phyloP scores from a whole-genome alignment of 441 rosid species.

The Manihot esculenta region DNA sequence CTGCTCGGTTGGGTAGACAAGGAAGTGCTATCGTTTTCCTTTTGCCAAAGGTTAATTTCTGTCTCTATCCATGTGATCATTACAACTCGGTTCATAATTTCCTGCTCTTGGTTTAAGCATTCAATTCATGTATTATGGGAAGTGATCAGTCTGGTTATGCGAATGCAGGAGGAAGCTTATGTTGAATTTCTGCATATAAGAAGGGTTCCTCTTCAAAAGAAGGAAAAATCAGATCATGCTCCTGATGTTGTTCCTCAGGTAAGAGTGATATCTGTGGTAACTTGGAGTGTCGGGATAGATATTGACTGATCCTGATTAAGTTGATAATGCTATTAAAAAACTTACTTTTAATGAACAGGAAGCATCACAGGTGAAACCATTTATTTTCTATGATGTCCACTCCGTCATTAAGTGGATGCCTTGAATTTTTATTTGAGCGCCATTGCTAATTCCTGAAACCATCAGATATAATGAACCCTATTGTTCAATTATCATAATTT shows the following conservation, averaged over 20 bases:
- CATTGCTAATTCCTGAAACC: background rate
- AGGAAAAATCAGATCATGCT: slow-evolving; percentile 46
- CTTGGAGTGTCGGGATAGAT: background rate
- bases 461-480: background rate
- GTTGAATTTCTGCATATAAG: slow-evolving; percentile 69
- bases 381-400: background rate
- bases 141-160: slow-evolving; percentile 9
- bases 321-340: background rate
- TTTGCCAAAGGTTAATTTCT: slow-evolving; percentile 60
- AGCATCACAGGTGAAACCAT: background rate
- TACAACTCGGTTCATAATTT: background rate
- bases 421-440: background rate
- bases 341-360: background rate
- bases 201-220: slow-evolving; percentile 70
- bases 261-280: slow-evolving; percentile 18
- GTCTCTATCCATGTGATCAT: background rate
- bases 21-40: slow-evolving; percentile 76
- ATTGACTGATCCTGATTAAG: background rate
- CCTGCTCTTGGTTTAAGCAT: slow-evolving; percentile 4
- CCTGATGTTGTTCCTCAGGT: slow-evolving; percentile 70
- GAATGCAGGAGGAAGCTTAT: slow-evolving; percentile 82
- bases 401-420: background rate
- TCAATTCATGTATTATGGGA: background rate
- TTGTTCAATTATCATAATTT: background rate
- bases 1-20: slow-evolving; percentile 86